These are phyloP conservation scores for Globisporangium takayamanum DNA, from an alignment of 352 stramenopile species.

Conservation along the genomic window DNA sequence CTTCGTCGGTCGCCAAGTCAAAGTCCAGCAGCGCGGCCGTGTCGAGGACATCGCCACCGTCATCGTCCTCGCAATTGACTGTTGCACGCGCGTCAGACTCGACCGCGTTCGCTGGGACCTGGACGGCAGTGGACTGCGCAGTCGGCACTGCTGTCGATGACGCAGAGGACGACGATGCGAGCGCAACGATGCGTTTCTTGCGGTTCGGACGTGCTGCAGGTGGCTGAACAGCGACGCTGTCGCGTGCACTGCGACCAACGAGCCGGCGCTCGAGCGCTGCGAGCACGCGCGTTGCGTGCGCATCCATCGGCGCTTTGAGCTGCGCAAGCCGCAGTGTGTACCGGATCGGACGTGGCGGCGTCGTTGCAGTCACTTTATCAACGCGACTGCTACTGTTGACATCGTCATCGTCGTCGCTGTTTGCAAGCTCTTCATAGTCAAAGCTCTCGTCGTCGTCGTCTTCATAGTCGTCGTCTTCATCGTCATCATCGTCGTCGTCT, in stretches of 20 bases:
- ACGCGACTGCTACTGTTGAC: background rate
- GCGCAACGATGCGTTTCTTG: conserved; percentile 4
- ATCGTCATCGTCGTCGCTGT: background rate
- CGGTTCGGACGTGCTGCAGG: conserved; percentile 1
- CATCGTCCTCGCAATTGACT: too few species aligned
- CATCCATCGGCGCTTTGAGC: conserved; percentile 32
- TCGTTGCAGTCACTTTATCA: background rate
- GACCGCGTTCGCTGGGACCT: too few species aligned
- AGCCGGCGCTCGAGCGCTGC: conserved; percentile 65
- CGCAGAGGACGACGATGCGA: background rate
- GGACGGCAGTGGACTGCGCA: too few species aligned
- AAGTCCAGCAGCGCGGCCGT: conserved; percentile 1
- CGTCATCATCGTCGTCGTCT: conserved; percentile 47
- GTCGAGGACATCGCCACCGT: background rate
- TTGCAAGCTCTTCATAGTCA: background rate
- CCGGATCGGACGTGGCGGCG: conserved; percentile 5
- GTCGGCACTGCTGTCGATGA: background rate
- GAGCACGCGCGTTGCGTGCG: conserved; percentile 47
- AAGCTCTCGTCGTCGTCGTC: background rate
- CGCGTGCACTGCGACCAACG: conserved; percentile 27
- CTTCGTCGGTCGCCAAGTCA: conserved; percentile 10
- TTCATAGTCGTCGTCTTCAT: conserved; percentile 17
- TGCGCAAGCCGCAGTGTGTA: conserved; percentile 59
- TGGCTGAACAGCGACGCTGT: background rate
- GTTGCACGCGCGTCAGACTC: too few species aligned